Evolutionary conservation across 2,329 filamentous ascomycete species (phyloP).

Genomic region (Waltergamsia citrina): DNA sequence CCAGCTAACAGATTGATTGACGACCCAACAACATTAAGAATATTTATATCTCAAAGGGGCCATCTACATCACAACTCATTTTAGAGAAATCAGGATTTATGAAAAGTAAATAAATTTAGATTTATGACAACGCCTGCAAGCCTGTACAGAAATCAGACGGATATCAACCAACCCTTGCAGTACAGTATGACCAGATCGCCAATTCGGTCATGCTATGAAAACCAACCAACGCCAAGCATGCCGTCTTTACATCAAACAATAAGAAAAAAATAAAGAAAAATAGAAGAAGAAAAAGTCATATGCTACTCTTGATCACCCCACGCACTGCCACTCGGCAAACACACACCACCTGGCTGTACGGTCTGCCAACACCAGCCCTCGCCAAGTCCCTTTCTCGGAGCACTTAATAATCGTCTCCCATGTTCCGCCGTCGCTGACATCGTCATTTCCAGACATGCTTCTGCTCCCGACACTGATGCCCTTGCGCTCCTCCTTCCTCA

Average conservation of each 20-base stretch:
- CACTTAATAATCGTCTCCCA: constrained; percentile 93
- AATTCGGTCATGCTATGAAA: background rate
- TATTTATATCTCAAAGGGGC: no score
- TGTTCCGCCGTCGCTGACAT: constrained; percentile 57
- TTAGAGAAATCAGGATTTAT: no score
- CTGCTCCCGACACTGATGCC: constrained; percentile 37
- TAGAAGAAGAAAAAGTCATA: background rate
- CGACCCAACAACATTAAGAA: no score
- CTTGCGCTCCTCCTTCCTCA: constrained; percentile 66
- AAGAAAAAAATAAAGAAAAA: background rate
- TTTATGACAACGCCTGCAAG: background rate
- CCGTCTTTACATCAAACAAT: background rate
- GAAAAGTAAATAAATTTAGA: background rate
- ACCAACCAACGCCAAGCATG: background rate
- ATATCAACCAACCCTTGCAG: background rate
- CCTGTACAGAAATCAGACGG: background rate
- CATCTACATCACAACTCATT: no score
- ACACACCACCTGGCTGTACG: constrained; percentile 81
- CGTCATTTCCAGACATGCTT: constrained; percentile 37
- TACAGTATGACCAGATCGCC: background rate
- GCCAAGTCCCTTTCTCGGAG: constrained; percentile 71
- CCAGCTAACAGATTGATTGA: no score
- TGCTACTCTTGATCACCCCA: constrained; percentile 7
- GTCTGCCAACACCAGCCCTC: constrained; percentile 74
- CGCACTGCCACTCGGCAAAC: constrained; percentile 78